A percentile compares a stretch with the other conserved stretches of the same genome.
Evolutionary conservation across 805 yeast species (phyloP).

Genomic region (Metschnikowia lunata): DNA sequence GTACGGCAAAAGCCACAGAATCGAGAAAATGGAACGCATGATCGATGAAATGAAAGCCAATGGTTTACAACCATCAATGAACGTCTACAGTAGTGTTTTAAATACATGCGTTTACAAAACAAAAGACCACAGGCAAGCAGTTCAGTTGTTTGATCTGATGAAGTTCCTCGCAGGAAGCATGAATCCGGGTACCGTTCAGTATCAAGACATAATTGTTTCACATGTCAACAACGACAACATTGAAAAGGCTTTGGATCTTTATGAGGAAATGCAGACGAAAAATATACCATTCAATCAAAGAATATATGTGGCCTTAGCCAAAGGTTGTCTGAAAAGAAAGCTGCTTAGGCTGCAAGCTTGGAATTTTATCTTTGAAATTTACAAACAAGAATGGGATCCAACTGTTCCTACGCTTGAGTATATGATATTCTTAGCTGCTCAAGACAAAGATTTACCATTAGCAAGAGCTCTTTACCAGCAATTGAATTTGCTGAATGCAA

Average conservation of each 20-base stretch:
- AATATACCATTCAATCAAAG: conserved; percentile 29
- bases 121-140: conserved; percentile 55
- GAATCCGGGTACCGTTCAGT: conserved; percentile 64
- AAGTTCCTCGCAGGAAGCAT: conserved; percentile 67
- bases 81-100: conserved; percentile 52
- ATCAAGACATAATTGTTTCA: conserved; percentile 66
- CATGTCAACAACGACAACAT: conserved; percentile 59
- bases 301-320: conserved; percentile 53
- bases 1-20: conserved; percentile 38
- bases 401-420: conserved; percentile 52
- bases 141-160: conserved; percentile 76
- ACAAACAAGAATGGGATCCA: conserved; percentile 42
- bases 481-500: conserved; percentile 33
- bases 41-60: conserved; percentile 34
- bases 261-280: conserved; percentile 55
- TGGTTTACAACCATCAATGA: conserved; percentile 40
- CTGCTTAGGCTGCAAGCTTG: conserved; percentile 59
- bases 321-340: conserved; percentile 58
- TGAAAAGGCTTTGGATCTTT: conserved; percentile 73
- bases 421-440: conserved; percentile 72
- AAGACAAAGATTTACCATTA: conserved; percentile 71
- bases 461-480: conserved; percentile 63
- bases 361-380: conserved; percentile 67
- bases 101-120: conserved; percentile 55
- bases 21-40: conserved; percentile 35